Evolutionary conservation across 352 stramenopile species (phyloP).

Genomic region (Phytophthora podocarpi): DNA sequence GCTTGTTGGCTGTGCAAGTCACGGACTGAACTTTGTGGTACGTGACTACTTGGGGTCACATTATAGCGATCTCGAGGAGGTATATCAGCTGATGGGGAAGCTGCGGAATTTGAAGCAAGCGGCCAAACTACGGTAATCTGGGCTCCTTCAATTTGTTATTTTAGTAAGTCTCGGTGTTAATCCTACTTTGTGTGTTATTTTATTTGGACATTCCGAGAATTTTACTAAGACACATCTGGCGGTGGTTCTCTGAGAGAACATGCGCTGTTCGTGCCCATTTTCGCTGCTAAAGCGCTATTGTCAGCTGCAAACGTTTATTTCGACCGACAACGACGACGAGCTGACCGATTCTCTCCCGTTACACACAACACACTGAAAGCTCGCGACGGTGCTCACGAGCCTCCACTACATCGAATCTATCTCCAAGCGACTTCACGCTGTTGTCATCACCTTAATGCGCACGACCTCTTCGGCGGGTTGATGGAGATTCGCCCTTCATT

Average conservation of each 20-base stretch:
- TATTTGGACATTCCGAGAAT: background rate
- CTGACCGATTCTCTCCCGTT: background rate
- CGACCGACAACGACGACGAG: constrained; percentile 3
- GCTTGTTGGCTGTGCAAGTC: background rate
- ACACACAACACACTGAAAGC: background rate
- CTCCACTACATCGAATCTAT: background rate
- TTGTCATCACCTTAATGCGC: background rate
- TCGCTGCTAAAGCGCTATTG: constrained; percentile 6
- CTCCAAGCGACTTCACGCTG: background rate
- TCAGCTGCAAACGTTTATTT: background rate
- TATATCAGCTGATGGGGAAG: constrained; percentile 34
- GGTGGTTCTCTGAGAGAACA: constrained; percentile 1
- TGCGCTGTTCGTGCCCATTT: constrained; percentile 2
- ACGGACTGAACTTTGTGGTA: constrained; percentile 1
- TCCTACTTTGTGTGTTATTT: too few species aligned
- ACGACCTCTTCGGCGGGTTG: background rate
- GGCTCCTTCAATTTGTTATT: background rate
- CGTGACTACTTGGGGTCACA: background rate
- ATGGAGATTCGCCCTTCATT: constrained; percentile 4
- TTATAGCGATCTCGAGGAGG: constrained; percentile 31
- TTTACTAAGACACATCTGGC: background rate
- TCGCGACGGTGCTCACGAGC: background rate
- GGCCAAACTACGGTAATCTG: constrained; percentile 5
- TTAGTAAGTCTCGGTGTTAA: too few species aligned
- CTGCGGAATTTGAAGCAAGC: constrained; percentile 34